phyloP scores from a whole-genome alignment of 202 grass and related monocot species.

The Eragrostis tef region DNA sequence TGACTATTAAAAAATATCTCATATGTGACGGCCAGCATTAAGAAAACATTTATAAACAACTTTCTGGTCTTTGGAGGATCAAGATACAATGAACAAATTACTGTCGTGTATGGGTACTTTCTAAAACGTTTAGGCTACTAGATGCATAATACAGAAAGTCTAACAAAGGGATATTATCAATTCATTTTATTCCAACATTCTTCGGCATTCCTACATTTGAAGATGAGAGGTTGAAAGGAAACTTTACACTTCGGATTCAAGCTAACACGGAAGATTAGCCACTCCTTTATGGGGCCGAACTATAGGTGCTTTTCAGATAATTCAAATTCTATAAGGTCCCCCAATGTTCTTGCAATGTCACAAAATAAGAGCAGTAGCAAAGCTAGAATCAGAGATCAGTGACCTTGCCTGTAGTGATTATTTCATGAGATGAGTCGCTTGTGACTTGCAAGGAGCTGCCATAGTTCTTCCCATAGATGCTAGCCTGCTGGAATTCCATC shows the following conservation, averaged over 20 bases:
- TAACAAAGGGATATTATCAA: not conserved
- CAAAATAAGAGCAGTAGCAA: constrained; percentile 14
- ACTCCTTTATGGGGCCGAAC: not conserved
- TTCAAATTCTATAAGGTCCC: not conserved
- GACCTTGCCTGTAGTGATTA: constrained; percentile 75
- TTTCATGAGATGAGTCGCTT: constrained; percentile 63
- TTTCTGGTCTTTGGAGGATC: not conserved
- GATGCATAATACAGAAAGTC: not conserved
- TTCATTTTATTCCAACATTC: not conserved
- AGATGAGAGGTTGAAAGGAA: not conserved
- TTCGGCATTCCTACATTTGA: not conserved
- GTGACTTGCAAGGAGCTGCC: constrained; percentile 69
- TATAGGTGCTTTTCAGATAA: not conserved
- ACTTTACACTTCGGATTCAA: constrained; percentile 2
- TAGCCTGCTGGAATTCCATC: constrained; percentile 96
- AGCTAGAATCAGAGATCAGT: constrained; percentile 24
- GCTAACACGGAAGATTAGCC: not conserved
- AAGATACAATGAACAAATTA: not conserved
- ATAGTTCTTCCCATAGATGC: constrained; percentile 89
- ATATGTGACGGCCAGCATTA: too few species aligned
- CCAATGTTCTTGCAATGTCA: constrained; percentile 21
- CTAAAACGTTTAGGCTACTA: not conserved
- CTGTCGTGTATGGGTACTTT: not conserved
- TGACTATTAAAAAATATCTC: too few species aligned
- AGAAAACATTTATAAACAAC: not conserved